Percentiles rank a stretch among this genome's conserved stretches.
These are phyloP conservation scores for Jatropha curcas DNA, from an alignment of 345 rosid species.

Conservation along the genomic window DNA sequence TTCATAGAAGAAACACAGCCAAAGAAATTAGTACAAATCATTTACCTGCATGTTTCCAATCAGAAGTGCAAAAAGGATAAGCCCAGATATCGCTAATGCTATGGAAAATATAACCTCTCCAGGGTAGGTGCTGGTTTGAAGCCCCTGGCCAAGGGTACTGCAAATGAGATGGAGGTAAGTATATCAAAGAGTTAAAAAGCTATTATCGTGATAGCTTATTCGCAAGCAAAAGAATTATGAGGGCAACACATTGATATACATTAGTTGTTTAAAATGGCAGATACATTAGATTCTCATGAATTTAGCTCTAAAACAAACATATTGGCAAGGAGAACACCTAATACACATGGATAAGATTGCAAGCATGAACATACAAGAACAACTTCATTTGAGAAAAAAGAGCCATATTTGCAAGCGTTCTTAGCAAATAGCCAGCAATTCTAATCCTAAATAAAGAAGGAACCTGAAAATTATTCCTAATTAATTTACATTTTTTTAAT, in stretches of 20 bases:
- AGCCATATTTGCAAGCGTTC: too few relatives aligned
- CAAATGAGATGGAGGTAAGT: conserved; percentile 27
- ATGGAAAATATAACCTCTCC: conserved; percentile 87
- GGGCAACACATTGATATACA: not conserved
- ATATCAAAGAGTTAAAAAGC: conserved; percentile 1
- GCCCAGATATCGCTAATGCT: conserved; percentile 79
- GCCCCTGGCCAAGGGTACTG: conserved; percentile 99
- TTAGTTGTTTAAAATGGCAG: not conserved
- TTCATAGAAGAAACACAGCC: not conserved
- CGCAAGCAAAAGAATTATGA: not conserved
- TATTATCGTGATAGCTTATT: not conserved
- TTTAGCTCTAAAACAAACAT: too few relatives aligned
- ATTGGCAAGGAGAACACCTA: too few relatives aligned
- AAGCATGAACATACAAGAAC: too few relatives aligned
- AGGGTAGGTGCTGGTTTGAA: conserved; percentile 83
- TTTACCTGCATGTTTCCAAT: conserved; percentile 98
- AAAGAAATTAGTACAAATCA: conserved; percentile 3
- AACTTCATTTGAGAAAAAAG: too few relatives aligned
- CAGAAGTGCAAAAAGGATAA: conserved; percentile 90
- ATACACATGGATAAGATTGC: too few relatives aligned
- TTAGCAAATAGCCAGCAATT: too few relatives aligned
- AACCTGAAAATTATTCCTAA: too few relatives aligned
- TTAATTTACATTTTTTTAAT: too few relatives aligned
- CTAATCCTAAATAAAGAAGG: too few relatives aligned
- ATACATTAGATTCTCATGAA: not conserved